These are phyloP conservation scores for Lactifluus piperatus DNA, from an alignment of 768 basidiomycete genomes.

Conservation along the genomic window DNA sequence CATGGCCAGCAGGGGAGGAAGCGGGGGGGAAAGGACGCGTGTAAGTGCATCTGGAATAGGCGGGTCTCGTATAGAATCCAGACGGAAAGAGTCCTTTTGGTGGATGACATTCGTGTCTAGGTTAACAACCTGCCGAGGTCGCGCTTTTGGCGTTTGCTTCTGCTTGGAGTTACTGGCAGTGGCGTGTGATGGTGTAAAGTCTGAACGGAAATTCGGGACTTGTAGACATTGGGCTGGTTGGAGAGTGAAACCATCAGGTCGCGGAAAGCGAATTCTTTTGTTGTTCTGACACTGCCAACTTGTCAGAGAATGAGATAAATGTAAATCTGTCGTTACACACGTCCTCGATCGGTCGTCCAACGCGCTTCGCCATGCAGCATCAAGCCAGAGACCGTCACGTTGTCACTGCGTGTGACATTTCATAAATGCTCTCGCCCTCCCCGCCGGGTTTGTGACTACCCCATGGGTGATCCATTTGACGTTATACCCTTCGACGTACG, in stretches of 20 bases:
- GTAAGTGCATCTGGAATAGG: not conserved
- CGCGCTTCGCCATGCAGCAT: not conserved
- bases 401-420: not conserved
- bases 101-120: too few species aligned
- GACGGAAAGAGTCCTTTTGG: too few species aligned
- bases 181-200: not conserved
- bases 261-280: not conserved
- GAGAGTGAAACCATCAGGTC: not conserved
- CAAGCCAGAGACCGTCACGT: not conserved
- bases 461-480: conserved; percentile 70
- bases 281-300: not conserved
- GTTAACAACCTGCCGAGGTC: not conserved
- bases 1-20: not conserved
- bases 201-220: conserved; percentile 1
- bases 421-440: too few species aligned
- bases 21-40: not conserved
- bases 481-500: conserved; percentile 79
- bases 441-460: too few species aligned
- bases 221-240: not conserved
- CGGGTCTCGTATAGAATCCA: not conserved
- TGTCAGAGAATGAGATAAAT: not conserved
- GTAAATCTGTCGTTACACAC: too few species aligned
- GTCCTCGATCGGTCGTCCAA: not conserved
- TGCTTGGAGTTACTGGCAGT: not conserved
- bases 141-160: not conserved